These are phyloP conservation scores for Barnettozyma botsteinii DNA, from an alignment of 805 yeast genomes.

Conservation along the genomic window DNA sequence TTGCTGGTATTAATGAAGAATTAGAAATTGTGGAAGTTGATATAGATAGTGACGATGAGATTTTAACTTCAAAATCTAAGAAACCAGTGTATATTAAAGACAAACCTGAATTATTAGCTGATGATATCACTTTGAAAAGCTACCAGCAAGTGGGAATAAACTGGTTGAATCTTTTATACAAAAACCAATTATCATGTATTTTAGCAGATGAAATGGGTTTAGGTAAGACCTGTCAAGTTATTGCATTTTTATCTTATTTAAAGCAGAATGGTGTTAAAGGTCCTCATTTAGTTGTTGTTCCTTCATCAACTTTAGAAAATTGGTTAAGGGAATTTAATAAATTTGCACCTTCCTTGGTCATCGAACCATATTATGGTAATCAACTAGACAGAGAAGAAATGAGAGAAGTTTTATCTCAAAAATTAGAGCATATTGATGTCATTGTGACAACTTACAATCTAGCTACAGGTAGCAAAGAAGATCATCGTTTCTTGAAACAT, in stretches of 20 bases:
- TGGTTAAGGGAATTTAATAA: slow-evolving; percentile 93
- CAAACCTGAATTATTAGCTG: slow-evolving; percentile 65
- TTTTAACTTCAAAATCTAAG: slow-evolving; percentile 23
- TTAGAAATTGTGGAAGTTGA: slow-evolving; percentile 54
- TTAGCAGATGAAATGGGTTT: slow-evolving; percentile 98
- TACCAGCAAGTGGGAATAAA: slow-evolving; percentile 97
- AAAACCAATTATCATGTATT: slow-evolving; percentile 78
- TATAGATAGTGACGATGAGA: slow-evolving; percentile 28
- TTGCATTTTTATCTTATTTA: slow-evolving; percentile 82
- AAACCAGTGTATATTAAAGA: slow-evolving; percentile 47
- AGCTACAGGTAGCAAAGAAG: slow-evolving; percentile 83
- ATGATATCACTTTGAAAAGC: slow-evolving; percentile 64
- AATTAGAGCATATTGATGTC: slow-evolving; percentile 64
- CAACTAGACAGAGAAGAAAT: slow-evolving; percentile 80
- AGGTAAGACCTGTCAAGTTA: slow-evolving; percentile 96
- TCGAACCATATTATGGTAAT: slow-evolving; percentile 92
- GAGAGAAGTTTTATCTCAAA: slow-evolving; percentile 56
- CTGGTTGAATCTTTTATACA: slow-evolving; percentile 82
- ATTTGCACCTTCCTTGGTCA: slow-evolving; percentile 75
- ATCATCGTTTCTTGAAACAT: slow-evolving; percentile 68
- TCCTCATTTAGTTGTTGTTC: slow-evolving; percentile 92
- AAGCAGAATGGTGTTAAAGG: slow-evolving; percentile 63
- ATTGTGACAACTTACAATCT: slow-evolving; percentile 90
- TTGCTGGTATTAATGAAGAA: slow-evolving; percentile 59
- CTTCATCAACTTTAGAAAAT: slow-evolving; percentile 93